Evolutionary conservation across 2,329 filamentous ascomycete species (phyloP).

Genomic region (Berkeleyomyces basicola): DNA sequence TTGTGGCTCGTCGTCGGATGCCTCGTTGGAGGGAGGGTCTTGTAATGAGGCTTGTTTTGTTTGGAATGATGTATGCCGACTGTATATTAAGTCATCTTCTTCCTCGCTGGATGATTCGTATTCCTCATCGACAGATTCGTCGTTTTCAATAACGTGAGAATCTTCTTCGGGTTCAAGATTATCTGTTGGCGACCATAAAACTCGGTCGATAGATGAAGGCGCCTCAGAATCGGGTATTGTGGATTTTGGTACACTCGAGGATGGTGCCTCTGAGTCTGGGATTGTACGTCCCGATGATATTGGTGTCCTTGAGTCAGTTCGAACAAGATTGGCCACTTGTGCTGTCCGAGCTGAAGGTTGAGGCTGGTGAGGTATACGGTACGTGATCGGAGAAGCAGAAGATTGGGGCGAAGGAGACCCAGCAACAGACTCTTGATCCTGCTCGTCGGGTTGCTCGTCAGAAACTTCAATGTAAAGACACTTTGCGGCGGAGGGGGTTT

Average conservation of each 20-base stretch:
- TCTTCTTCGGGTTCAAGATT: background rate
- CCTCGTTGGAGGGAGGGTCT: background rate
- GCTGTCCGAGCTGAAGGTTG: background rate
- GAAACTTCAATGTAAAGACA: background rate
- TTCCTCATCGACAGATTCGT: background rate
- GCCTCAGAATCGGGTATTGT: background rate
- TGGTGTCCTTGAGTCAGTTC: background rate
- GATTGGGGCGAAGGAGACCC: background rate
- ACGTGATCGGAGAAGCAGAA: background rate
- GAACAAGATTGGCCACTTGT: background rate
- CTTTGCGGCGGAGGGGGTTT: background rate
- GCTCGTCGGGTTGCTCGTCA: background rate
- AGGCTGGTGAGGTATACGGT: background rate
- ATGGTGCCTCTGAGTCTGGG: conserved; percentile 19
- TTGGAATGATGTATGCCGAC: background rate
- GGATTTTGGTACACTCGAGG: background rate
- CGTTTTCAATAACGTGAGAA: background rate
- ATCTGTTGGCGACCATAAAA: background rate
- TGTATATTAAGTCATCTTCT: background rate
- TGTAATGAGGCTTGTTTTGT: background rate
- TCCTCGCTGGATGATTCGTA: background rate
- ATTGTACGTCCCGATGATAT: conserved; percentile 12
- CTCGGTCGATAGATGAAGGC: background rate
- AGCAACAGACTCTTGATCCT: background rate
- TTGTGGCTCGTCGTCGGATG: background rate